Evolutionary conservation across 2,329 filamentous ascomycete genomes (phyloP).

Genomic region (Gremmenia infestans): DNA sequence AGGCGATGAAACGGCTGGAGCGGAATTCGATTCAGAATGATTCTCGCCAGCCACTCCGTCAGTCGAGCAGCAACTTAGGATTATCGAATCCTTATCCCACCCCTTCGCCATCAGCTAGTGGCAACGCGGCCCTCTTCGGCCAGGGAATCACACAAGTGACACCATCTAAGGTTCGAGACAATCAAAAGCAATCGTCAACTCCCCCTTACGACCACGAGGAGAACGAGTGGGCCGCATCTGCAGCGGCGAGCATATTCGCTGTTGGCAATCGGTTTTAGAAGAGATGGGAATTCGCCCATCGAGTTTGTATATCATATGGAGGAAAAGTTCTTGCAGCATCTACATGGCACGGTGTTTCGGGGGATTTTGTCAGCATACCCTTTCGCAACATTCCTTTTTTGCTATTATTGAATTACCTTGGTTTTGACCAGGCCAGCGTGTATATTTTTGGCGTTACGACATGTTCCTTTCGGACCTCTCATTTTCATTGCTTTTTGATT

Average conservation of each 20-base stretch:
- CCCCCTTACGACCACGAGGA: slow-evolving; percentile 95
- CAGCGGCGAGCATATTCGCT: slow-evolving; percentile 76
- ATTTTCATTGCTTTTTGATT: slow-evolving; percentile 19
- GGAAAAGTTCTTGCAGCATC: slow-evolving; percentile 30
- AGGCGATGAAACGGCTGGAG: slow-evolving; percentile 68
- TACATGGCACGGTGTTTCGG: slow-evolving; percentile 32
- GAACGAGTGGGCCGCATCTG: slow-evolving; percentile 81
- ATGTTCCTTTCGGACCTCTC: slow-evolving; percentile 13
- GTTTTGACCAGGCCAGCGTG: slow-evolving; percentile 16
- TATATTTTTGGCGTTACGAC: slow-evolving; percentile 19
- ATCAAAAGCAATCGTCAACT: slow-evolving; percentile 77
- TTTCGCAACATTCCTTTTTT: slow-evolving; percentile 24
- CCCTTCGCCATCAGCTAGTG: slow-evolving; percentile 74
- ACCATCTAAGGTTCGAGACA: slow-evolving; percentile 42
- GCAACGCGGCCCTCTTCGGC: slow-evolving; percentile 66
- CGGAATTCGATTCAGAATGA: slow-evolving; percentile 32
- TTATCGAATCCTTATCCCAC: slow-evolving; percentile 60
- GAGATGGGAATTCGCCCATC: slow-evolving; percentile 9
- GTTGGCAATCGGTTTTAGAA: slow-evolving; percentile 57
- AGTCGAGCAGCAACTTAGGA: slow-evolving; percentile 60
- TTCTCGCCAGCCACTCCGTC: slow-evolving; percentile 47
- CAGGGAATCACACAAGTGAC: slow-evolving; percentile 50
- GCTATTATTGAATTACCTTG: slow-evolving; percentile 10
- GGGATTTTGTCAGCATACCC: slow-evolving; percentile 20
- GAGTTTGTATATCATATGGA: slow-evolving; percentile 28